A percentile compares a stretch with the other conserved stretches of the same genome.
Conservation (phyloP, 148 eudicot genomes). For the Silene uniflora region DNA sequence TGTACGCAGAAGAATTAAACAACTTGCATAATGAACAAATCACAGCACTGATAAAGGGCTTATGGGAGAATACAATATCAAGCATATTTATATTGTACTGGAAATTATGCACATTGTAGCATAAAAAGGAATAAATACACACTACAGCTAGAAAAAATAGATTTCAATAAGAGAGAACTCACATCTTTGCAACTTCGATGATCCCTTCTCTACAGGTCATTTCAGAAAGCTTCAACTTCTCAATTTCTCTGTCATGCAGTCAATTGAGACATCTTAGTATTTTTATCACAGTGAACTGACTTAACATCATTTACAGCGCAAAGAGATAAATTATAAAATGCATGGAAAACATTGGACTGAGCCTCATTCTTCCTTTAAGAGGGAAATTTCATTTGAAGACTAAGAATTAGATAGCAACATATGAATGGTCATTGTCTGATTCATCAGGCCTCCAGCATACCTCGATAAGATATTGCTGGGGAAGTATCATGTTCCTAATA, state of each 20-base stretch:
- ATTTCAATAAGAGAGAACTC: conserved; percentile 28
- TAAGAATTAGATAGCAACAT: not conserved
- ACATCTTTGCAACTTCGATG: conserved; percentile 95
- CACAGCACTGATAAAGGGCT: no score
- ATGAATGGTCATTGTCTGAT: not conserved
- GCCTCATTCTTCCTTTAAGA: not conserved
- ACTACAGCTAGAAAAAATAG: no score
- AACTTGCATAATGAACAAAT: no score
- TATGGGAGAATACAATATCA: no score
- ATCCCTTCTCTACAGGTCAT: conserved; percentile 93
- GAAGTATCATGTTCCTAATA: not conserved
- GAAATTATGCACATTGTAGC: no score
- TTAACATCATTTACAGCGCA: conserved; percentile 2
- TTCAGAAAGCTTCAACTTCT: conserved; percentile 93
- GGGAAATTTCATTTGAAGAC: not conserved
- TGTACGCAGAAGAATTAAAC: no score
- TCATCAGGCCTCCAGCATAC: not conserved
- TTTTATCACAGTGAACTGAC: not conserved
- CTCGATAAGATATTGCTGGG: not conserved
- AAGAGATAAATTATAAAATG: not conserved
- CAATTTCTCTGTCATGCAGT: conserved; percentile 60
- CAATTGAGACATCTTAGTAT: not conserved
- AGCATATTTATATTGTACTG: no score
- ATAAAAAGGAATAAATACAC: no score
- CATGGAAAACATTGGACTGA: not conserved